Evolutionary conservation across 2,329 filamentous ascomycete genomes (phyloP).

Genomic region (Pezicula rhizophila): DNA sequence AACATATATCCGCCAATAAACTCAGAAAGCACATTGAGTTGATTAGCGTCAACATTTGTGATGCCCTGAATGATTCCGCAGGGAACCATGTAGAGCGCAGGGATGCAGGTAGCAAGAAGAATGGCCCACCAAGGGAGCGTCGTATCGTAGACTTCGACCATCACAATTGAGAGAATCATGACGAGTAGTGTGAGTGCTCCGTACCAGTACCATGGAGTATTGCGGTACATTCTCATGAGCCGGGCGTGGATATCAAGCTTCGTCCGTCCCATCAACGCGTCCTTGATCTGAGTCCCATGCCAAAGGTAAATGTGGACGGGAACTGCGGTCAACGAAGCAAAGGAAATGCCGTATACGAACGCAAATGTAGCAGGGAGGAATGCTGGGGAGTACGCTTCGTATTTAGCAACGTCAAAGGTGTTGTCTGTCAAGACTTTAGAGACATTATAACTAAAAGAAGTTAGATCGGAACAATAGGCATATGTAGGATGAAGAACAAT

Average conservation of each 20-base stretch:
- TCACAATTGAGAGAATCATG: conserved; percentile 25
- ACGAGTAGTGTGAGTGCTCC: conserved; percentile 26
- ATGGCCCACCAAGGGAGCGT: conserved; percentile 25
- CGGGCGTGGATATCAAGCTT: conserved; percentile 46
- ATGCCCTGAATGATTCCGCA: conserved; percentile 35
- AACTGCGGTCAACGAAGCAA: conserved; percentile 62
- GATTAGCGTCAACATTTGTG: conserved; percentile 42
- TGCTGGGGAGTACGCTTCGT: conserved; percentile 60
- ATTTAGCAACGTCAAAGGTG: conserved; percentile 55
- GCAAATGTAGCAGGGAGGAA: conserved; percentile 68
- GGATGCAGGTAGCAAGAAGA: conserved; percentile 21
- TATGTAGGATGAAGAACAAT: too few species aligned
- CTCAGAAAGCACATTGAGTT: conserved; percentile 63
- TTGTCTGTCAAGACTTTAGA: conserved; percentile 57
- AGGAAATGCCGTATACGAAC: conserved; percentile 62
- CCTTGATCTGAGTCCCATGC: conserved; percentile 59
- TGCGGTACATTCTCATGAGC: conserved; percentile 49
- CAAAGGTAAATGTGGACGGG: conserved; percentile 61
- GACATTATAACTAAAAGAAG: conserved; percentile 48
- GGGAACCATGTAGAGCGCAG: conserved; percentile 25
- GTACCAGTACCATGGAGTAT: conserved; percentile 53
- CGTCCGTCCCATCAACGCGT: conserved; percentile 15
- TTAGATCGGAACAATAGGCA: too few species aligned
- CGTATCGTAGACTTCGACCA: conserved; percentile 27
- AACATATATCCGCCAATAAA: conserved; percentile 68